Evolutionary conservation across 495 filamentous ascomycete genomes (phyloP).

Genomic region (Penicillium dipodomyicola): DNA sequence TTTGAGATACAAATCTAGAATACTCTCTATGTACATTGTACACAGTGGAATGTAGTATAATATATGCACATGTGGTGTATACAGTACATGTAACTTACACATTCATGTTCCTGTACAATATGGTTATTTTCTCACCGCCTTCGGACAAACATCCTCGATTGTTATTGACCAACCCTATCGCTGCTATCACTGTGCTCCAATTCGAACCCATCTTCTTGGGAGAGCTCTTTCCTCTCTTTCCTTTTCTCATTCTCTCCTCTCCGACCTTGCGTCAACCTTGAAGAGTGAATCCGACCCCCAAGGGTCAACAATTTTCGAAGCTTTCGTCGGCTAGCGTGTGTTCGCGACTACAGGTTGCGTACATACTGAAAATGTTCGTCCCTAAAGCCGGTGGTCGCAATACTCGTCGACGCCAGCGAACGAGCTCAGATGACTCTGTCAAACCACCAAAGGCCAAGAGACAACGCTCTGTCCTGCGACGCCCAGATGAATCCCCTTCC

Average conservation of each 20-base stretch:
- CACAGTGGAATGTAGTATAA: neutral
- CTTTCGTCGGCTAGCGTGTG: slow-evolving; percentile 13
- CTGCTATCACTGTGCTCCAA: slow-evolving; percentile 5
- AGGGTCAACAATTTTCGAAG: neutral
- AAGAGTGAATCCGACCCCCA: neutral
- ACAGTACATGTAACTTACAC: neutral
- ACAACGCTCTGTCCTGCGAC: slow-evolving; percentile 60
- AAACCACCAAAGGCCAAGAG: slow-evolving; percentile 69
- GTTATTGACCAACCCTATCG: slow-evolving; percentile 15
- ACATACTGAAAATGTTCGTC: slow-evolving; percentile 58
- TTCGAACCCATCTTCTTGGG: neutral
- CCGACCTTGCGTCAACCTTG: neutral
- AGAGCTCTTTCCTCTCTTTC: neutral
- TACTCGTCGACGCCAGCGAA: slow-evolving; percentile 66
- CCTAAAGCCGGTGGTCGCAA: slow-evolving; percentile 54
- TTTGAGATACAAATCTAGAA: neutral
- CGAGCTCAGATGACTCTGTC: slow-evolving; percentile 60
- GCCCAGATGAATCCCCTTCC: slow-evolving; percentile 45
- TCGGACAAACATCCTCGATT: slow-evolving; percentile 15
- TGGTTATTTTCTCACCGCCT: slow-evolving; percentile 20
- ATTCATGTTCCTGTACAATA: neutral
- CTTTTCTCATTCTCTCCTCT: neutral
- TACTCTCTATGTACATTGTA: neutral
- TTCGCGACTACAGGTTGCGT: slow-evolving; percentile 4
- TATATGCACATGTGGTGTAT: slow-evolving; percentile 6